Percentiles rank a stretch among this genome's conserved stretches.
phyloP scores from a whole-genome alignment of 148 eudicot genomes.

The Arctostaphylos glauca region DNA sequence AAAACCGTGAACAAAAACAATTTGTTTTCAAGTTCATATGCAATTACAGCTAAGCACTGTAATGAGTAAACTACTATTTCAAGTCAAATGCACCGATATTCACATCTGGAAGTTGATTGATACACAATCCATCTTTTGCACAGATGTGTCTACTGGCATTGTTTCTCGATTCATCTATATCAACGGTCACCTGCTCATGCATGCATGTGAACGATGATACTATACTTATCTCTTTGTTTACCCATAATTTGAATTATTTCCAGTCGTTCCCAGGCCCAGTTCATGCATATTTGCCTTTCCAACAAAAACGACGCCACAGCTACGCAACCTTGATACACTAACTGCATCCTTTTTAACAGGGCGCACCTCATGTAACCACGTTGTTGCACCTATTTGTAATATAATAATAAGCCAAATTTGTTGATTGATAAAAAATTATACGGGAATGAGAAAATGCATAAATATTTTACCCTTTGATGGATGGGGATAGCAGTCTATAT shows the following conservation, averaged over 20 bases:
- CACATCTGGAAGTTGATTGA: neutral
- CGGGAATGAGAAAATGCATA: conserved; percentile 8
- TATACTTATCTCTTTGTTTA: conserved; percentile 18
- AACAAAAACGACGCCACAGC: conserved; percentile 83
- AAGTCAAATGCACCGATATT: neutral
- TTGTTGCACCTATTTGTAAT: conserved; percentile 67
- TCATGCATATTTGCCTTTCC: conserved; percentile 99
- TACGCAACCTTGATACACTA: conserved; percentile 78
- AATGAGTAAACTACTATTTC: neutral
- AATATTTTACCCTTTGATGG: conserved; percentile 51
- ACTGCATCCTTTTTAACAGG: conserved; percentile 73
- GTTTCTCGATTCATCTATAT: conserved; percentile 5
- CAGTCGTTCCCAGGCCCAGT: conserved; percentile 87
- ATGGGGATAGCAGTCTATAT: conserved; percentile 89
- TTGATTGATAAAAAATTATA: neutral
- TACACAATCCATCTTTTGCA: neutral
- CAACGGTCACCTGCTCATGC: neutral
- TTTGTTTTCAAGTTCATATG: neutral
- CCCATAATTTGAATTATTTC: conserved; percentile 94
- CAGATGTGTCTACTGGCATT: neutral
- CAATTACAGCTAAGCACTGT: neutral
- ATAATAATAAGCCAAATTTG: conserved; percentile 6
- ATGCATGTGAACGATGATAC: neutral
- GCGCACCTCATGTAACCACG: conserved; percentile 86
- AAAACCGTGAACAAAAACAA: neutral